Evolutionary conservation across 2,329 filamentous ascomycete genomes (phyloP).

Genomic region (Bisporella sp.): DNA sequence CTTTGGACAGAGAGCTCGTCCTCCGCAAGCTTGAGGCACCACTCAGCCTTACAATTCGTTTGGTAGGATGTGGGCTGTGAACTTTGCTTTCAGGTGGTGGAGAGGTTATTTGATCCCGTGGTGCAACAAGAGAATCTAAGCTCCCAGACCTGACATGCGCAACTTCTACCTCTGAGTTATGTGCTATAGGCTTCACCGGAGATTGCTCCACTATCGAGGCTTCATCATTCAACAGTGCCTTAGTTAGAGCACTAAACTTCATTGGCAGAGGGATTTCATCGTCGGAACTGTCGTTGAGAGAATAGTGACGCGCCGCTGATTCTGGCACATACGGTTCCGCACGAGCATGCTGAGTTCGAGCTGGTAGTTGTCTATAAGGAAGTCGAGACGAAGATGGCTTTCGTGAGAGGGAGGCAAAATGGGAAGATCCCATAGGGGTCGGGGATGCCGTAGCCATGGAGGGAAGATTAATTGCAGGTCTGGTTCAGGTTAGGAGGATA

Average conservation of each 20-base stretch:
- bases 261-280: conserved; percentile 84
- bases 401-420: conserved; percentile 39
- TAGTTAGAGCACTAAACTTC: conserved; percentile 89
- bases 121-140: conserved; percentile 1
- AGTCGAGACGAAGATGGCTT: conserved; percentile 45
- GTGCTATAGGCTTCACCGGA: conserved; percentile 9
- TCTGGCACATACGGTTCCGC: conserved; percentile 12
- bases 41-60: conserved; percentile 26
- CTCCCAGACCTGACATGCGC: conserved; percentile 13
- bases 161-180: conserved; percentile 1
- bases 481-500: conserved; percentile 6
- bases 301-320: conserved; percentile 36
- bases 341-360: conserved; percentile 32
- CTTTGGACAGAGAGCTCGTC: conserved; percentile 21
- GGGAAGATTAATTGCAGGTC: neutral
- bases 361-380: conserved; percentile 42
- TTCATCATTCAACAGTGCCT: conserved; percentile 68
- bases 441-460: conserved; percentile 47
- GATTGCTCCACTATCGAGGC: conserved; percentile 24
- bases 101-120: conserved; percentile 7
- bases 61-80: conserved; percentile 22
- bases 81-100: conserved; percentile 9
- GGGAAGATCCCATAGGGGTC: conserved; percentile 44
- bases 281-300: conserved; percentile 79
- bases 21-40: conserved; percentile 19